Percentiles rank a stretch among this genome's conserved stretches.
These are phyloP conservation scores for Corinectria fuckeliana DNA, from an alignment of 2,329 filamentous ascomycete species.

Conservation along the genomic window DNA sequence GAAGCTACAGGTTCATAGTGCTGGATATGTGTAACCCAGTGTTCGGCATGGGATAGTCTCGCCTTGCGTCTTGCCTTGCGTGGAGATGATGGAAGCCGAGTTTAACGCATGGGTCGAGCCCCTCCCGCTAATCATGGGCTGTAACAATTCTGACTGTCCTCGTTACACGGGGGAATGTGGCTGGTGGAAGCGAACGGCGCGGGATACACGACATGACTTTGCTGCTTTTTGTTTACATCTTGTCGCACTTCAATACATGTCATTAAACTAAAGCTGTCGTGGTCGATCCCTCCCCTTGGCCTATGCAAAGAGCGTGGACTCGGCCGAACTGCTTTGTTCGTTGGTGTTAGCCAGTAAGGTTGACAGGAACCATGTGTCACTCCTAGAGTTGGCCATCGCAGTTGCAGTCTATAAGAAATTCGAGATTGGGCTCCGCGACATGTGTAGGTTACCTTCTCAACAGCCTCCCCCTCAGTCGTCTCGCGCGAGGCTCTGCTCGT, in stretches of 20 bases:
- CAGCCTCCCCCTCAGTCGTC: not conserved
- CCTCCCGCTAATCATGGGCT: not conserved
- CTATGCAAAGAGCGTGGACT: not conserved
- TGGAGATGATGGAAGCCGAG: not conserved
- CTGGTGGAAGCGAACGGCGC: not conserved
- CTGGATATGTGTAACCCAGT: too few relatives aligned
- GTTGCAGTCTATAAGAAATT: not conserved
- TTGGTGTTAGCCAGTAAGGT: not conserved
- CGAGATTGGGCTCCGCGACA: not conserved
- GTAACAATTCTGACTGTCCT: not conserved
- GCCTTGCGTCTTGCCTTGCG: too few relatives aligned
- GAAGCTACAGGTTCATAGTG: too few relatives aligned
- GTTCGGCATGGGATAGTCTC: not conserved
- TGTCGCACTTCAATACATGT: not conserved
- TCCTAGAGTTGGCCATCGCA: not conserved
- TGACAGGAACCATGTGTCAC: not conserved
- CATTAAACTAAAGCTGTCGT: not conserved
- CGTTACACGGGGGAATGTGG: not conserved
- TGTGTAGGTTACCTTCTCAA: not conserved
- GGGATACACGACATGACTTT: not conserved
- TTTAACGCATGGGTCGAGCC: too few relatives aligned
- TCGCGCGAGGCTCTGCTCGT: constrained; percentile 20
- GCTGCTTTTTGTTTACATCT: not conserved
- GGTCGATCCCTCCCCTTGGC: not conserved
- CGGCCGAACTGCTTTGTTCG: not conserved